A percentile compares a stretch with the other conserved stretches of the same genome.
These are phyloP conservation scores for Fusarium sp. DNA, from an alignment of 2,329 filamentous ascomycete species.

Conservation along the genomic window DNA sequence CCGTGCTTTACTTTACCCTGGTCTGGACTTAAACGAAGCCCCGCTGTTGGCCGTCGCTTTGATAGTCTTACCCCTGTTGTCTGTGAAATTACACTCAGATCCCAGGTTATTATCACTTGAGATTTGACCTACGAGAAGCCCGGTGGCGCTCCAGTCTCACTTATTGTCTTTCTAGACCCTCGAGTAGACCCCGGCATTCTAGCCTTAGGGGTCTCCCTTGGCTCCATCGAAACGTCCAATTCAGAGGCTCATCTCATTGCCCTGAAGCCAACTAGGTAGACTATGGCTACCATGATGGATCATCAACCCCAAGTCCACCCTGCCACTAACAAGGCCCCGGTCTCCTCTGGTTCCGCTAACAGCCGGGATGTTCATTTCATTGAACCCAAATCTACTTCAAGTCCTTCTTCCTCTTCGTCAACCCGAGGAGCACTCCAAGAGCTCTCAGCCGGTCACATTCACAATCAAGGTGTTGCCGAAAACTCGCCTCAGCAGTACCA, in stretches of 20 bases:
- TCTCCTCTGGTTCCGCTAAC: conserved; percentile 15
- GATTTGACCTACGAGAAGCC: conserved; percentile 28
- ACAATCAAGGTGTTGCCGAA: conserved; percentile 42
- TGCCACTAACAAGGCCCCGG: conserved; percentile 32
- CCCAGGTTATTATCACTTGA: conserved; percentile 34
- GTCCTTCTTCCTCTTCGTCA: conserved; percentile 26
- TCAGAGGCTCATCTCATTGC: conserved; percentile 24
- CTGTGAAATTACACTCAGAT: conserved; percentile 44
- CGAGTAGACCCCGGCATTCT: conserved; percentile 20
- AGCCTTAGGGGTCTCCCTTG: conserved; percentile 27
- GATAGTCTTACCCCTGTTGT: conserved; percentile 40
- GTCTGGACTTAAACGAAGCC: conserved; percentile 28
- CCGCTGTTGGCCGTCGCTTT: conserved; percentile 40
- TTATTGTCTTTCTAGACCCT: conserved; percentile 32
- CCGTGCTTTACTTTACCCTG: conserved; percentile 6
- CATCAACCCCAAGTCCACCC: conserved; percentile 42
- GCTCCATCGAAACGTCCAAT: conserved; percentile 17
- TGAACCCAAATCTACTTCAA: conserved; percentile 31
- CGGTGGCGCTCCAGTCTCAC: conserved; percentile 38
- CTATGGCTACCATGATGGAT: conserved; percentile 27
- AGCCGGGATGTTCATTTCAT: conserved; percentile 37
- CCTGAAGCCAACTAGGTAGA: conserved; percentile 27
- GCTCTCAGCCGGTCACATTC: conserved; percentile 42
- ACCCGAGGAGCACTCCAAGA: conserved; percentile 46
- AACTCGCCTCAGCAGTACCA: conserved; percentile 21